Evolutionary conservation across 495 filamentous ascomycete species (phyloP).

Genomic region (Penicillium mononematosum): DNA sequence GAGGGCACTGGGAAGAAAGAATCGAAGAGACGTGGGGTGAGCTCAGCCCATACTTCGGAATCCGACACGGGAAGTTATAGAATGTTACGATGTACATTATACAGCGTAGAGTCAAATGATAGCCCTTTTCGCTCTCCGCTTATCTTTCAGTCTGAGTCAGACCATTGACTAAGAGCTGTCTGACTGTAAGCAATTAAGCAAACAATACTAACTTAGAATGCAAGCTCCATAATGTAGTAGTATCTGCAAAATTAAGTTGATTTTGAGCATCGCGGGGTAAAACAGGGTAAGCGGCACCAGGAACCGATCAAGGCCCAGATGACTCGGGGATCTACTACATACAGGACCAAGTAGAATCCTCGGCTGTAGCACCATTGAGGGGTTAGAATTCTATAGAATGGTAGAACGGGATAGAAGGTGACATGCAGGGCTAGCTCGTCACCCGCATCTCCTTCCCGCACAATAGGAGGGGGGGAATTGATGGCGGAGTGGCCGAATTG

Average conservation of each 20-base stretch:
- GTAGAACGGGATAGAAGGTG: constrained; percentile 2
- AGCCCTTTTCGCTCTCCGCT: no score
- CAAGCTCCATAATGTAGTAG: background rate
- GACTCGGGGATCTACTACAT: background rate
- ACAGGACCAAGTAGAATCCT: background rate
- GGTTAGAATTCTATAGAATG: background rate
- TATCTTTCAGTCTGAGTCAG: constrained; percentile 3
- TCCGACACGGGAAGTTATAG: background rate
- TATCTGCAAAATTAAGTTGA: background rate
- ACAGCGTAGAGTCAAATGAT: background rate
- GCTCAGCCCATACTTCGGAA: background rate
- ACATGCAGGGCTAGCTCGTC: constrained; percentile 2
- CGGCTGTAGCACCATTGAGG: background rate
- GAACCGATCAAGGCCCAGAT: constrained; percentile 2
- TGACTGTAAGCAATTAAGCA: background rate
- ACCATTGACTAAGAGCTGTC: background rate
- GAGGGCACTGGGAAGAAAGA: background rate
- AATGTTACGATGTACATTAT: background rate
- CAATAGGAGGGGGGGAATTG: background rate
- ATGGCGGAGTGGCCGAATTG: background rate
- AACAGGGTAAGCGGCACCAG: background rate
- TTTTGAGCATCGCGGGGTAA: background rate
- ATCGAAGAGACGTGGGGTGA: background rate
- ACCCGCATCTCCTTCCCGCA: constrained; percentile 2
- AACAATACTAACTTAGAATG: background rate